Conservation (phyloP, 495 filamentous ascomycete species). For the Platismatia glauca region DNA sequence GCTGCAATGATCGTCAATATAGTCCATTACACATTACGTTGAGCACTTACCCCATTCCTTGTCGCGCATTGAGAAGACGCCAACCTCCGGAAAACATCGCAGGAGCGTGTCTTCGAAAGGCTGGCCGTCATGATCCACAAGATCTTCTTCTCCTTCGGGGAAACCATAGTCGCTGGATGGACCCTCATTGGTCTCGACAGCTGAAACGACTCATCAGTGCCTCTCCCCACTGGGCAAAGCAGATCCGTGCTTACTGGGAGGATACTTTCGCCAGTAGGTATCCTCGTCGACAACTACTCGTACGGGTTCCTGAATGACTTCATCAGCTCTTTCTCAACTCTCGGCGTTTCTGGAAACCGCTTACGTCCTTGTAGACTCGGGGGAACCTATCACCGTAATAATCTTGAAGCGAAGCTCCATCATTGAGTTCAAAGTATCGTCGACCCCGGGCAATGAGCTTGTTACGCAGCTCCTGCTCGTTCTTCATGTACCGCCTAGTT, state of each 20-base stretch:
- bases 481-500: constrained; percentile 10
- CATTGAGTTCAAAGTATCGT: constrained; percentile 19
- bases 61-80: constrained; percentile 19
- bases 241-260: not conserved
- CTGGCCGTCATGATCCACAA: constrained; percentile 11
- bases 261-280: constrained; percentile 15
- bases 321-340: not conserved
- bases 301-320: constrained; percentile 10
- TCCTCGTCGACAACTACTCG: constrained; percentile 17
- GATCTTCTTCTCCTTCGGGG: constrained; percentile 12
- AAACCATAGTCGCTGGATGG: constrained; percentile 17
- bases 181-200: constrained; percentile 2
- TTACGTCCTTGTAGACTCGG: constrained; percentile 18
- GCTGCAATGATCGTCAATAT: constrained; percentile 1
- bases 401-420: constrained; percentile 16
- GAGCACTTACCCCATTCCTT: constrained; percentile 19
- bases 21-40: not conserved
- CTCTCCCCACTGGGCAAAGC: not conserved
- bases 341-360: not conserved
- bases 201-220: not conserved
- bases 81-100: constrained; percentile 20
- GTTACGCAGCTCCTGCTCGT: constrained; percentile 11
- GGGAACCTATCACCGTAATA: constrained; percentile 18
- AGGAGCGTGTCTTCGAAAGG: constrained; percentile 15
- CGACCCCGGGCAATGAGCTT: constrained; percentile 17